Base-by-base conservation (phyloP, 2,329 filamentous ascomycete species). In the Curvularia verruculosa region DNA sequence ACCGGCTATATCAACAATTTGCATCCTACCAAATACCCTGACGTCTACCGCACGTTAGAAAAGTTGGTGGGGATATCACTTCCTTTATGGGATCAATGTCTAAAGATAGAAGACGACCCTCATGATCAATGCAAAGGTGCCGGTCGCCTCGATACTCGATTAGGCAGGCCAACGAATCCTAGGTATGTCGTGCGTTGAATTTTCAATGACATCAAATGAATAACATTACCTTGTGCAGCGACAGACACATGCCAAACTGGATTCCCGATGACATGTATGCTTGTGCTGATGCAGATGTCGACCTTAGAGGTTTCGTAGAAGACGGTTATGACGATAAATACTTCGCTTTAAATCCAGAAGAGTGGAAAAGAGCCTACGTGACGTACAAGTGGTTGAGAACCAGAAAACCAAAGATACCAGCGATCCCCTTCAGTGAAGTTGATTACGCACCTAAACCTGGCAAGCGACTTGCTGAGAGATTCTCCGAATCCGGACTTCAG, bases 1-100 rank as follows among this genome's bases (percentile, higher is more conserved):
- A 74, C 74, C 3, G 83, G 80, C 61, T 85, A 85, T 63, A 78
- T 84, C 68, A 85, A 85, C 67, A 84, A 84, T 59, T 66, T 84
- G 1, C 82, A 85, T 58, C 83, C 83, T 13, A 57, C 13, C 4
- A 65, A 59, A 10, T 61, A 67, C 31, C 26, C 58, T 9, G 52
- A 59, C 0, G 59, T 72, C 21, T 70, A 71, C 45, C 44, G 50
- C 1, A 57, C 55, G 1, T 60, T 71, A 15, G 69, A 71, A 39
- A 49, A 56, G 10, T 31, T 72, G 10, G 56, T 71, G n/a, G 52
- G 58, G 13, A 64, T 46, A 2, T 49, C 60, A 3, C 44, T 72
- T 3, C 68, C 68, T 1, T 29, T 65, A 45, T 72, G 68, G 68
- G 58, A 71, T 40, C 64, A 66, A 46, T 66, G 63, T 36, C 56